Conservation (phyloP, 352 stramenopile species). For the Peronospora destructor region DNA sequence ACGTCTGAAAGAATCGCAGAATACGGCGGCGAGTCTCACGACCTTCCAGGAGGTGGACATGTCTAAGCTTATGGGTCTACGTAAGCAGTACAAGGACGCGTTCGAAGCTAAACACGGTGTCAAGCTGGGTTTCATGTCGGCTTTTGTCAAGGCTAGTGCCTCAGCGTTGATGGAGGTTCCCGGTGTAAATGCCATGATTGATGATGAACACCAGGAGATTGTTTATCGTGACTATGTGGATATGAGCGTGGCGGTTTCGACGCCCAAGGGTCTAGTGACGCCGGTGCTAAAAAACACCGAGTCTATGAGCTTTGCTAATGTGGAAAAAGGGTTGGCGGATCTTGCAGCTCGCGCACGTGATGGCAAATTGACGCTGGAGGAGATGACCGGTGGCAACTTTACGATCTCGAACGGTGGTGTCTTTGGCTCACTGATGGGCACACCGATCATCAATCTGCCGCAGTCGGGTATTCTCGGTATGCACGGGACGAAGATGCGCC, state of each 20-base stretch:
- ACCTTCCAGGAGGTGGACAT: slow-evolving; percentile 99
- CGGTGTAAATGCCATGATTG: slow-evolving; percentile 97
- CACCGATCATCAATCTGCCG: slow-evolving; percentile 98
- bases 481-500: slow-evolving; percentile 97
- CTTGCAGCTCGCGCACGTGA: slow-evolving; percentile 80
- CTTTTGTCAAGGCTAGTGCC: slow-evolving; percentile 95
- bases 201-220: slow-evolving; percentile 96
- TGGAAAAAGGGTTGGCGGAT: slow-evolving; percentile 94
- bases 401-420: slow-evolving; percentile 97
- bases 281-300: slow-evolving; percentile 97
- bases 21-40: slow-evolving; percentile 96
- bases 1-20: slow-evolving; percentile 97
- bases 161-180: slow-evolving; percentile 90
- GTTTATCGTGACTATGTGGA: slow-evolving; percentile 98
- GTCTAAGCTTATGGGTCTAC: slow-evolving; percentile 92
- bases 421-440: slow-evolving; percentile 93
- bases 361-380: slow-evolving; percentile 69
- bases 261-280: slow-evolving; percentile 94
- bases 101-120: slow-evolving; percentile 98
- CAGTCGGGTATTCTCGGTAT: slow-evolving; percentile 98
- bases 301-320: slow-evolving; percentile 96
- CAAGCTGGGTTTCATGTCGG: slow-evolving; percentile 98
- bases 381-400: slow-evolving; percentile 78
- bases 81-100: slow-evolving; percentile 92
- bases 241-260: slow-evolving; percentile 96